Base-by-base conservation (phyloP, 2,329 filamentous ascomycete genomes). In the Colletotrichum sp. region DNA sequence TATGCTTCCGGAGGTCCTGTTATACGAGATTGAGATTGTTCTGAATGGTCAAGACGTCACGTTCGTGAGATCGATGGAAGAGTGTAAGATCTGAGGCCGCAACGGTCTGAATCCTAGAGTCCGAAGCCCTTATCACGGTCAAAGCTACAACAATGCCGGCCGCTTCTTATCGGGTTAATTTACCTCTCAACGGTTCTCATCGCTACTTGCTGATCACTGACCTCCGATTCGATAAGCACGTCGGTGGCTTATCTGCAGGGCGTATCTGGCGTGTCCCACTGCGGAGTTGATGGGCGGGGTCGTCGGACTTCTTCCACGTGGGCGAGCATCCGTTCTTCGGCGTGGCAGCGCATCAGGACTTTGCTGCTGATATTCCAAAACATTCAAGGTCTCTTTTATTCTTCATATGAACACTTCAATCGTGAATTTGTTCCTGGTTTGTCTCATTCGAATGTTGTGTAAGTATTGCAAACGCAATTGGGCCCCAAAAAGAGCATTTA, bases 231-330 rank as follows among this genome's bases (percentile, higher is more conserved):
- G 43, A 55, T 55, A 55, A 38, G 52, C 52, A 52, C n/a, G 3
- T 34, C 32, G 32, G 38, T 21, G 16, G 59, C 72, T 43, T 61
- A 64, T 38, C 67, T 56, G 48, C 69, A 68, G 21, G 55, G 56
- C 32, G 62, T 75, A 75, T 75, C 38, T 68, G 62, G 73, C 73
- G 73, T 73, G 32, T 63, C 61, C 30, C 32, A 24, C 34, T 63
- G 32, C 34, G 61, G 61, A 34, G 61, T 38, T 26, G 61, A 32
- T 13, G 5, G 30, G 58, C 32, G 58, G 58, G 58, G 18, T 34
- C 28, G 4, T 32, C 28, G 16, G 26, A 4, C 16, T 18, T 3
- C 24, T 30, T 32, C 56, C 28, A 30, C 56, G 5, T 6, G 56
- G 28, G 56, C 56, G 30, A 16, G 3, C 24, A 8, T 58, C 13